These are phyloP conservation scores for Gossypium ekmanianum DNA, from an alignment of 345 rosid species.

Conservation along the genomic window DNA sequence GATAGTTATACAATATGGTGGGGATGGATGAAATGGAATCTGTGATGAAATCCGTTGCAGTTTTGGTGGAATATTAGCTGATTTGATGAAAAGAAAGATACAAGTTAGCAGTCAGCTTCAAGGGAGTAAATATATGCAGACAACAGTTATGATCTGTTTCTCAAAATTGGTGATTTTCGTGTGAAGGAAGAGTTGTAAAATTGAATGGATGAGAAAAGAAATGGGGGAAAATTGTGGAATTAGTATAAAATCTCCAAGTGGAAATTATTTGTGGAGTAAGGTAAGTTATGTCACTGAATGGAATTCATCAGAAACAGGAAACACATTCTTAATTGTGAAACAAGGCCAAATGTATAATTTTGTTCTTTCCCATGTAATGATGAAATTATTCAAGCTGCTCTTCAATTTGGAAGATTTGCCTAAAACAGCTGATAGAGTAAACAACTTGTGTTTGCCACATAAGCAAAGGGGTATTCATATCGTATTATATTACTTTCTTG, in stretches of 20 bases:
- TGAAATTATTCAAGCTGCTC: slow-evolving; percentile 42
- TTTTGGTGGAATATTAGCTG: not conserved
- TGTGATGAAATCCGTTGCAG: not conserved
- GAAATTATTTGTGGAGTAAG: not conserved
- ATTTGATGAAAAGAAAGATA: slow-evolving; percentile 11
- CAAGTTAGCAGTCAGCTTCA: slow-evolving; percentile 18
- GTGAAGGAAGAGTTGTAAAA: slow-evolving; percentile 19
- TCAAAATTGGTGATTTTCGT: slow-evolving; percentile 18
- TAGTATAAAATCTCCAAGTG: not conserved
- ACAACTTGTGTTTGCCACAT: slow-evolving; percentile 6
- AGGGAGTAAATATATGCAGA: not conserved
- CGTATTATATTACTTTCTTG: not conserved
- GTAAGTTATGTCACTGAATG: slow-evolving; percentile 15
- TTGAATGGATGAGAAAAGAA: slow-evolving; percentile 9
- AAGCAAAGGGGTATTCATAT: not conserved
- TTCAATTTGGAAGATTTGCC: slow-evolving; percentile 35
- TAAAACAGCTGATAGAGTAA: slow-evolving; percentile 16
- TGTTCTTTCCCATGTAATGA: slow-evolving; percentile 35
- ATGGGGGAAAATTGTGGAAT: slow-evolving; percentile 7
- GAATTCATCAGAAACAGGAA: slow-evolving; percentile 29
- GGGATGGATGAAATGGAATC: not conserved
- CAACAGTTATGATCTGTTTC: slow-evolving; percentile 9
- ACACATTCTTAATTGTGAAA: slow-evolving; percentile 8
- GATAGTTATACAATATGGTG: not conserved
- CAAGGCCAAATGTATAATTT: slow-evolving; percentile 15